These are phyloP conservation scores for Trypanosoma lewisi DNA, from an alignment of 208 protist species.

Conservation along the genomic window DNA sequence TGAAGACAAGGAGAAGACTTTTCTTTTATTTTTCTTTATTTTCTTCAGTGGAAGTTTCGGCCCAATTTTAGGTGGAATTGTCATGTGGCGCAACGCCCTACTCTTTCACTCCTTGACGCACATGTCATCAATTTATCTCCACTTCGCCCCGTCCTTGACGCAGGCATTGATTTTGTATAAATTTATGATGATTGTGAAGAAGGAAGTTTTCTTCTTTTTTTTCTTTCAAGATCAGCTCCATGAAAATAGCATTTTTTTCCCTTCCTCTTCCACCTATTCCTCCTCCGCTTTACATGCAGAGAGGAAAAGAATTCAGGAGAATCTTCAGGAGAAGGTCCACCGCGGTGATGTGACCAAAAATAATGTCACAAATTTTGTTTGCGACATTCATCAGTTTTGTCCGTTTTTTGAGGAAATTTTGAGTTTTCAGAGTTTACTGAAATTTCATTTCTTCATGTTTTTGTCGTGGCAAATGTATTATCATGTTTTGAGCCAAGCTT, in stretches of 20 bases:
- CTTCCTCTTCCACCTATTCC: too few species aligned
- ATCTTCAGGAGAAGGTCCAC: too few species aligned
- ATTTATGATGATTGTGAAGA: conserved; percentile 40
- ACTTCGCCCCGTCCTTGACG: conserved; percentile 49
- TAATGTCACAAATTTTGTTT: too few species aligned
- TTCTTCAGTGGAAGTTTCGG: conserved; percentile 55
- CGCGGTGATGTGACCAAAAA: too few species aligned
- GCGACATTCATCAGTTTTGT: too few species aligned
- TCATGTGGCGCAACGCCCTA: conserved; percentile 72
- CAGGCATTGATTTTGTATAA: conserved; percentile 59
- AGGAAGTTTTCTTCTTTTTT: conserved; percentile 39
- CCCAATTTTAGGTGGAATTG: conserved; percentile 57
- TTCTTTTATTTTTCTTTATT: conserved; percentile 50
- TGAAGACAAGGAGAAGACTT: too few species aligned
- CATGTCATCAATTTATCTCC: conserved; percentile 71
- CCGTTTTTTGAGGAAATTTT: too few species aligned
- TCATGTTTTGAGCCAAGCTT: conserved; percentile 51
- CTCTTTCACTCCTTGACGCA: conserved; percentile 67
- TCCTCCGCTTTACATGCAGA: too few species aligned
- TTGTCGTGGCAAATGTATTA: conserved; percentile 62
- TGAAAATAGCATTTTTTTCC: too few species aligned
- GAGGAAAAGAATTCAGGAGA: too few species aligned
- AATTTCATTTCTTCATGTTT: conserved; percentile 65
- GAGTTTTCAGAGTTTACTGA: conserved; percentile 43
- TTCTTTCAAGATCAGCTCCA: neutral